Evolutionary conservation across 768 basidiomycete species (phyloP), one percentile per base, ranked within the genome.

Genomic region (Russula griseocarnosa): DNA sequence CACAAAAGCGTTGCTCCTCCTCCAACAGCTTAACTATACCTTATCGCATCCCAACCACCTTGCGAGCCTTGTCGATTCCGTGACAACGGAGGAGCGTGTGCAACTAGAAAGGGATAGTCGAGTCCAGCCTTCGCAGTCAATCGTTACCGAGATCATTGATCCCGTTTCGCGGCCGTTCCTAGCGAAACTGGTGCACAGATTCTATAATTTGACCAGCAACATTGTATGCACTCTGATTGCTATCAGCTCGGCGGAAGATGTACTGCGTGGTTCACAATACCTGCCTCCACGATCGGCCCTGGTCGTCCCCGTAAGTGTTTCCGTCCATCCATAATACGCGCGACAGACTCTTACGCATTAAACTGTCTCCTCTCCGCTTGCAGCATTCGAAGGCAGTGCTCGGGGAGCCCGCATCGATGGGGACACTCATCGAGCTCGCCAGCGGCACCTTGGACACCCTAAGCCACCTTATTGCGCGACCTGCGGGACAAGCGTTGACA

Each of bases 31-130:
- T 66, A 94, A 94, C 73, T 94, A 94, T 67, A 90, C 92, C 0
- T 79, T 96, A 53, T 88, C 92, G 0, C 94, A 98, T 73, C 94
- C 94, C 8, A 90, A 94, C 70, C 88, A 94, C 69, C 81, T 97
- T 14, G 85, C 88, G 1, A 87, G 86, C 67, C 78, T 92, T 30
- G 78, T 95, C 68, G 92, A 95, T 62, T 87, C 92, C 7, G 79
- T 90, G 16, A 88, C 88, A 0, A 72, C 81, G 2, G 92, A 92
- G 13, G 94, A 96, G 69, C 82, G 88, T 8, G 74, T 75, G 0
- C 78, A 79, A 55, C 78, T 91, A 54, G 89, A 94, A 69, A 86
- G 85, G 66, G 87, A 89, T 52, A 68, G 73, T 14, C 68, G 65
- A 34, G 38, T 69, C 49, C 24, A 67, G 53, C 64, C 61, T 57